Evolutionary conservation across 2,329 filamentous ascomycete species (phyloP), one percentile per base, ranked within the genome.

Genomic region (Aotearoamyces nothofagi): DNA sequence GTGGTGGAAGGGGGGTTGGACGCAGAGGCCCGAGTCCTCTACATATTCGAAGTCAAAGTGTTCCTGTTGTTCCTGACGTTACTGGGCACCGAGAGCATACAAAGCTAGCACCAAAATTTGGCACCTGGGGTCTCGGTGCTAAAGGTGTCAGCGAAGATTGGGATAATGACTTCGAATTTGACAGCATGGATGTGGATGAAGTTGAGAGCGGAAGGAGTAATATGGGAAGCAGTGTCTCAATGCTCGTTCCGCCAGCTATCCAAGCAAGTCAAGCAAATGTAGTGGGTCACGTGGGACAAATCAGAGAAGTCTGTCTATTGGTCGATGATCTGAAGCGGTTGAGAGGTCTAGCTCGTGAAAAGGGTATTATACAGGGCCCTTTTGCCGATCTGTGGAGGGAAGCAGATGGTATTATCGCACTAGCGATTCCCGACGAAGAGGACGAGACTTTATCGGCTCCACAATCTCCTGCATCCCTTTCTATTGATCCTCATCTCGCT

Each of bases 161-260:
- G 82, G 82, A 87, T 42, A 79, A 86, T 38, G 82, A 92, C 49
- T 90, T 92, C 42, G 79, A 87, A 35, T 86, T 87, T 46, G 48
- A 51, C 7, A 39, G 28, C 12, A 56, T 35, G 22, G 41, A 45
- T 22, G 42, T 34, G 9, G 43, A 46, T 9, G 44, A 46, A 9
- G 65, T 50, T 19, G 51, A 54, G 15, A 49, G 61, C 17, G 57
- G 55, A 24, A 43, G 52, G 19, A 48, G 36, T 4, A 51, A 51
- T n/a, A 48, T 51, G 20, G 52, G 51, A 17, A 50, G 47, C 15
- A 49, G 50, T 15, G 50, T 49, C 3, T 52, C 55, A 2, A 78
- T 83, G 70, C 53, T 77, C n/a, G 76, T 92, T 14, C 82, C 82
- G 0, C 69, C 75, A 39, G 78, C 71, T 2, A 90, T 92, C 31